Conservation (phyloP, 768 basidiomycete species). For the Rhodotorula paludigena region DNA sequence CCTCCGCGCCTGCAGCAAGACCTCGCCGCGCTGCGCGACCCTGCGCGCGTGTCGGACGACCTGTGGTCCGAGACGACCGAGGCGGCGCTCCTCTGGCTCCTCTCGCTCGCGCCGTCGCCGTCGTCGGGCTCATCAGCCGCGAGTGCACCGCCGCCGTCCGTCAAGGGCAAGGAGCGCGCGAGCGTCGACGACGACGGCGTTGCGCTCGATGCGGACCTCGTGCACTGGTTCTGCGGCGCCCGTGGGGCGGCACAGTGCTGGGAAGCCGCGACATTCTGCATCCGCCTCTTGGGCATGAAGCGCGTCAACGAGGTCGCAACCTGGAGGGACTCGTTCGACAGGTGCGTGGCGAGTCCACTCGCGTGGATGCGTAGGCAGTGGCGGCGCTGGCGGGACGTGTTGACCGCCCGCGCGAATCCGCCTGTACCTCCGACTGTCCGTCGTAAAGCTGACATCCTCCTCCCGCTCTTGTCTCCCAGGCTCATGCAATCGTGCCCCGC, state of each 20-base stretch:
- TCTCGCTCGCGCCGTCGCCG: conserved; percentile 6
- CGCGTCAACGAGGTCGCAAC: conserved; percentile 55
- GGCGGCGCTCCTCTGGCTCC: conserved; percentile 19
- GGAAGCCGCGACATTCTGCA: conserved; percentile 71
- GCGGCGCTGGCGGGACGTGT: background rate
- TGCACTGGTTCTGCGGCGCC: conserved; percentile 76
- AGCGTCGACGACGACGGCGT: conserved; percentile 5
- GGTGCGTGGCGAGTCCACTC: conserved; percentile 1
- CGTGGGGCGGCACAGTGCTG: conserved; percentile 55
- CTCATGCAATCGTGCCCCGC: conserved; percentile 62
- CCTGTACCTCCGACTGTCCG: background rate
- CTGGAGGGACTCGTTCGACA: conserved; percentile 57
- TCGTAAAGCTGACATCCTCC: too few species aligned
- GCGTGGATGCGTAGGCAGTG: background rate
- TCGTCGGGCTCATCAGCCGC: background rate
- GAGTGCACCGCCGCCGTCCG: background rate
- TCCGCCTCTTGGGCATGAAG: conserved; percentile 73
- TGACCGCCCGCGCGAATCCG: too few species aligned
- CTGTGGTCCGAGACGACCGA: conserved; percentile 32
- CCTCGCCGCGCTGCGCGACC: conserved; percentile 18
- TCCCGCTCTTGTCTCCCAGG: conserved; percentile 45
- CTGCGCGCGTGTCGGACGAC: conserved; percentile 7
- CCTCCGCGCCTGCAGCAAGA: conserved; percentile 9
- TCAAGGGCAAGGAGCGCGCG: conserved; percentile 13
- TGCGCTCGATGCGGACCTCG: background rate